Evolutionary conservation across 139 green algal genomes (phyloP), one percentile per base, ranked within the genome.

Genomic region (Tetraselmis chui): DNA sequence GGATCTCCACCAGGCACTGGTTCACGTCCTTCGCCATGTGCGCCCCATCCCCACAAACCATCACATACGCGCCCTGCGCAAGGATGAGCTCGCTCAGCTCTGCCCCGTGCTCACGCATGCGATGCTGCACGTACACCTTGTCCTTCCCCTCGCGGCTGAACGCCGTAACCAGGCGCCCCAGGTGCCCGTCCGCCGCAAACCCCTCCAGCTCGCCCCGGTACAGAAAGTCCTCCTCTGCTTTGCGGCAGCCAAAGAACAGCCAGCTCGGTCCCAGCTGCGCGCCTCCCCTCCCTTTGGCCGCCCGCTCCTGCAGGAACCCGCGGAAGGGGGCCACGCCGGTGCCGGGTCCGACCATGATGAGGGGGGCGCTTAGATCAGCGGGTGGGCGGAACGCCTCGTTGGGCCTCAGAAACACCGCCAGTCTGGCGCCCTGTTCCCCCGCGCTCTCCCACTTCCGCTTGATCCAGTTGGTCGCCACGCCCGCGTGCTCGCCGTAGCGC

Each of bases 21-120:
- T 99, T 95, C 78, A 99, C 96, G 75, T 98, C 96, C 83, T 95
- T 96, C 11, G 94, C 96, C 96, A 99, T 99, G 77, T 59, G 28
- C 0, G 85, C 89, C 1, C 95, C 96, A 80, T 99, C 96, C 28
- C 96, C 94, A 85, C 94, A 97, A 32, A 96, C 89, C 83, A 93
- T 95, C 28, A 98, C 84, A 32, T 90, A 90, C 0, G 84, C 94
- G 1, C 86, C 88, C 23, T 87, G 29, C 23, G 87, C 76, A 28
- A 86, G 45, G 2, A 95, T 80, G 28, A 92, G 80, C 29, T 82
- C n/a, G 32, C 82, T 84, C n/a, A 98, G 82, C 32, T 90, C 85
- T 1, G 32, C 84, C 0, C 78, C 89, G 76, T 93, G 83, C 83
- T 92, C 83, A 59, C 76, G 32, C 84, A 98, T 91, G 29, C 91